Base-by-base conservation (phyloP, 139 green algal species). In the Astrephomene gubernaculifera region DNA sequence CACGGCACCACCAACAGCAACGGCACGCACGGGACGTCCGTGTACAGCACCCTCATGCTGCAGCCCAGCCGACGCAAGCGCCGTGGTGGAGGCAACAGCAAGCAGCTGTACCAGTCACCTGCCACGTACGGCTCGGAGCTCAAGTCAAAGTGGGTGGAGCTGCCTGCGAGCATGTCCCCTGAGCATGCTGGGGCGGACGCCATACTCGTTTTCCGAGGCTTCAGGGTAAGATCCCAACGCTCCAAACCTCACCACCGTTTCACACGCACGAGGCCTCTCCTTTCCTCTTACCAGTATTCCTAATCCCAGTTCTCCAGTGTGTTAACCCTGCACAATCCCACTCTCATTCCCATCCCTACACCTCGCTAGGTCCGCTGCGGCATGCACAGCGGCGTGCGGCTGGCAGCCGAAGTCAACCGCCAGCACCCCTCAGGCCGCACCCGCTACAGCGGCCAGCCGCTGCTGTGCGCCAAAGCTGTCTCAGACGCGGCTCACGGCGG, bases 401-500 rank as follows among this genome's bases (percentile, higher is more conserved):
- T 17, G 35, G 54, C 57, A 5, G 73, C 61, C 19, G 54, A 82
- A 38, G 3, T 89, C 35, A 86, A 73, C 57, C 54, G 71, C 7
- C 1, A 80, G 44, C 53, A 82, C 81, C 74, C 84, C 29, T 76
- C 72, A 6, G 68, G 69, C 41, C 64, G 84, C 33, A 89, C 70
- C 35, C 81, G 81, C 52, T 89, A 89, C 84, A 83, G 61, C 44
- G 84, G 84, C 44, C 61, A 41, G 9, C 4, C 44, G 60, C 81
- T 89, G 75, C 44, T 82, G 36, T 43, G 64, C 33, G 74, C 84
- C 10, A 89, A 89, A 64, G 69, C 70, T 21, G 44, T 89, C 6
- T 89, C 74, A 2, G 84, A 89, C 25, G 73, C 73, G 24, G 84
- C 63, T 8, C 61, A 87, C 71, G 84, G 83, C 80, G 83, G 83